Percentiles rank a stretch among this genome's conserved stretches.
Conservation (phyloP, 1,284 basidiomycete genomes). For the Xerocomus amazonicus region DNA sequence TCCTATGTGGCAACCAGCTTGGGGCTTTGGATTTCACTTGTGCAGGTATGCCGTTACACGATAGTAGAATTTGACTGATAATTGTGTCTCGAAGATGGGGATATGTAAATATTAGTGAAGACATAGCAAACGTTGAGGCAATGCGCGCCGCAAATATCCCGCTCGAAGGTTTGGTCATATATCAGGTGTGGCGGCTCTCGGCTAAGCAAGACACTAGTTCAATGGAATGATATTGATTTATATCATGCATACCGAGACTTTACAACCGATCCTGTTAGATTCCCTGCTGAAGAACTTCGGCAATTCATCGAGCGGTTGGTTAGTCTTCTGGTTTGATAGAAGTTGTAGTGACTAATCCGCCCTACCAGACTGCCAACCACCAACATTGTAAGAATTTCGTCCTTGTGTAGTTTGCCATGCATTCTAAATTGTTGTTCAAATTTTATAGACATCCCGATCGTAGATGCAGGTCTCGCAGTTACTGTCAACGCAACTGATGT, state of each 20-base stretch:
- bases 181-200: neutral
- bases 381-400: constrained; percentile 38
- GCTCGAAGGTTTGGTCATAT: constrained; percentile 48
- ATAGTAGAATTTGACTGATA: neutral
- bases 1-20: constrained; percentile 64
- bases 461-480: constrained; percentile 37
- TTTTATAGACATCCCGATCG: constrained; percentile 42
- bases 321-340: constrained; percentile 19
- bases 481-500: constrained; percentile 41
- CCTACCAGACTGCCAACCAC: constrained; percentile 34
- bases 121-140: constrained; percentile 47
- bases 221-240: constrained; percentile 79
- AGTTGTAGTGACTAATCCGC: neutral
- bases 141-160: constrained; percentile 66
- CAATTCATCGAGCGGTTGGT: constrained; percentile 62
- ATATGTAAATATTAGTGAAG: constrained; percentile 46
- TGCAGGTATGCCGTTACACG: constrained; percentile 45
- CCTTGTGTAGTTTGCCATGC: neutral
- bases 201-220: constrained; percentile 38
- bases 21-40: constrained; percentile 70
- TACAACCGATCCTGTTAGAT: constrained; percentile 63
- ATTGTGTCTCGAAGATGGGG: constrained; percentile 44
- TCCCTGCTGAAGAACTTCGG: constrained; percentile 55
- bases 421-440: neutral
- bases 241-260: constrained; percentile 67